A percentile compares a stretch with the other conserved stretches of the same genome.
Evolutionary conservation across 2,329 filamentous ascomycete species (phyloP).

Genomic region (Cucurbitaria berberidis): DNA sequence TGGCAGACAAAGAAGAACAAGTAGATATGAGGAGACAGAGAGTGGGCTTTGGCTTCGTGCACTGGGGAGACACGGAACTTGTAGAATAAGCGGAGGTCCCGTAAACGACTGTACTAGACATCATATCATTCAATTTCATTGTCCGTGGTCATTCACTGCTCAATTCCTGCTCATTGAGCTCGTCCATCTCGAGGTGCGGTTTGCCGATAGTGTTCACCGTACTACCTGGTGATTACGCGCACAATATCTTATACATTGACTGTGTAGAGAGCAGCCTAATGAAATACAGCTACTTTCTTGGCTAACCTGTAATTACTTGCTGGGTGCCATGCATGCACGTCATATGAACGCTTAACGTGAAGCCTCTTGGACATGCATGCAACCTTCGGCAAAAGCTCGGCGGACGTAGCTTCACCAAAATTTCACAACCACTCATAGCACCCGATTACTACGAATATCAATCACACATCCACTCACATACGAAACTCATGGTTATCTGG

Average conservation of each 20-base stretch:
- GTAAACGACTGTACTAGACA: constrained; percentile 42
- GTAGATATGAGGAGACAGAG: constrained; percentile 27
- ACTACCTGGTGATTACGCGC: not conserved
- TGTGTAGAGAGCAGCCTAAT: not conserved
- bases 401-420: constrained; percentile 21
- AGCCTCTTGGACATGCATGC: not conserved
- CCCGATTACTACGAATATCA: constrained; percentile 5
- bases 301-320: not conserved
- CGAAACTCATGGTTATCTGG: constrained; percentile 15
- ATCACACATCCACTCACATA: constrained; percentile 11
- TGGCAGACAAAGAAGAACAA: constrained; percentile 72
- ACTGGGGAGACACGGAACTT: constrained; percentile 26
- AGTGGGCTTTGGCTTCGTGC: constrained; percentile 22
- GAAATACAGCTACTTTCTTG: too few relatives aligned
- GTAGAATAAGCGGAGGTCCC: constrained; percentile 43
- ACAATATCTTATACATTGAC: not conserved
- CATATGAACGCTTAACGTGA: not conserved
- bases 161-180: constrained; percentile 3
- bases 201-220: too few relatives aligned
- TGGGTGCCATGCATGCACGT: not conserved
- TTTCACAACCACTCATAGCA: constrained; percentile 16
- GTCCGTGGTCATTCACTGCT: constrained; percentile 27
- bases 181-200: constrained; percentile 6
- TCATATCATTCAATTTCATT: constrained; percentile 47
- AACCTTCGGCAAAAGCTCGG: constrained; percentile 35